Evolutionary conservation across 108 stramenopile genomes (phyloP), one percentile per base, ranked within the genome.

Genomic region (Chaetoceros tenuissimus): DNA sequence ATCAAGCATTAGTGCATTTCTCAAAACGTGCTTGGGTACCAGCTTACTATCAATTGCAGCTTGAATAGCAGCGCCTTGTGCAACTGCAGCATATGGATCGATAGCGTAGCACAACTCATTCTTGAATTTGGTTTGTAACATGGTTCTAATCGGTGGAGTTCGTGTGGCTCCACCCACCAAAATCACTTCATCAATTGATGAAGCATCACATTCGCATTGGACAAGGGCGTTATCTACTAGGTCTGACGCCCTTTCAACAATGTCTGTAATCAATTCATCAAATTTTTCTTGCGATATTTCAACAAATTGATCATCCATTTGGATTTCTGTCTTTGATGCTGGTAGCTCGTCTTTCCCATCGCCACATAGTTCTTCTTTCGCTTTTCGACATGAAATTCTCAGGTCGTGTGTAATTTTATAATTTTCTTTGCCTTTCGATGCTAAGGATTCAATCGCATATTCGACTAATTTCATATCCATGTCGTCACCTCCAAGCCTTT

Each of bases 1-100:
- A 66, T 90, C 88, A 55, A 90, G 56, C 88, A 90, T 90, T 62
- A 90, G 66, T 3, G 85, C 84, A 56, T 78, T 79, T 34, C 75
- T 61, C 30, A 90, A 66, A 48, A 80, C 76, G 60, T 79, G 77
- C 21, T 69, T 19, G 8, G 88, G 85, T 10, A 90, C 78, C 10
- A 51, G 25, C 26, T 68, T 67, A 1, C 85, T 86, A 23, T 72
- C 22, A 22, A 84, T 67, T 26, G 88, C 88, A 28, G 88, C 80
- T 61, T 87, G 85, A 57, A 90, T 82, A 26, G 88, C 88, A 25
- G 75, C 57, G 43, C 88, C 88, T 67, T 90, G 88, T 1, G 88
- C 80, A 1, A 86, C 84, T 40, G 84, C 84, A 25, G 77, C 72
- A 60, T 86, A 79, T 20, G 88, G 75, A 46, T 83, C 74, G 24